Conservation (phyloP, 768 basidiomycete genomes). For the Calocera viscosa region DNA sequence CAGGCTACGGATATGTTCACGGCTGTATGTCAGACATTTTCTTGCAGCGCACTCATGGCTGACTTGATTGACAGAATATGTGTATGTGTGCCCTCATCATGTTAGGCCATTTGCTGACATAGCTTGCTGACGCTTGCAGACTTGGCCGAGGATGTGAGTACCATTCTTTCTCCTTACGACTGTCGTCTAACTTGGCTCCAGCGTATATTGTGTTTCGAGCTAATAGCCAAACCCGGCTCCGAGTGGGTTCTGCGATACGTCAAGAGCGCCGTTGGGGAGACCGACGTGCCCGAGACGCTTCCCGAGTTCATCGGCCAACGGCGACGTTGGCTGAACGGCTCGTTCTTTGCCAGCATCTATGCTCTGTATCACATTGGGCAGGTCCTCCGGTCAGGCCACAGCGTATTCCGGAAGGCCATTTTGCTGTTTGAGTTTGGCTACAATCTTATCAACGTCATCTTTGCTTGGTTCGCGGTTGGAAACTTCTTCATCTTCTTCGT, state of each 20-base stretch:
- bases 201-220: constrained; percentile 77
- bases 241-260: constrained; percentile 48
- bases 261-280: constrained; percentile 84
- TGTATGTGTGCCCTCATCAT: constrained; percentile 10
- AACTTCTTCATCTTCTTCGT: constrained; percentile 94
- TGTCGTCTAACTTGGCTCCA: neutral
- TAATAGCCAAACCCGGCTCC: constrained; percentile 80
- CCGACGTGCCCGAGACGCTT: constrained; percentile 85
- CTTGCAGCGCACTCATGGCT: constrained; percentile 20
- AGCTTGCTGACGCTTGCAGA: constrained; percentile 33
- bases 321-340: constrained; percentile 80
- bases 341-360: constrained; percentile 90
- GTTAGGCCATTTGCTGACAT: neutral
- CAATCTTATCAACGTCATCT: constrained; percentile 74
- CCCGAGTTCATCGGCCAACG: constrained; percentile 91
- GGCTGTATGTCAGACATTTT: constrained; percentile 12
- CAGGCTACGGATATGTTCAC: constrained; percentile 26
- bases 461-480: constrained; percentile 94
- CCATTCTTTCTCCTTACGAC: neutral
- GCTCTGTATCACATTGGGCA: constrained; percentile 79
- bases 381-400: constrained; percentile 71
- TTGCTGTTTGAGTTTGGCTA: constrained; percentile 75
- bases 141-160: constrained; percentile 72
- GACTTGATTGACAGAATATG: constrained; percentile 29
- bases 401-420: constrained; percentile 53